A percentile compares a stretch with the other conserved stretches of the same genome.
Conservation (phyloP, 345 rosid species). For the Carallia pectinifolia region DNA sequence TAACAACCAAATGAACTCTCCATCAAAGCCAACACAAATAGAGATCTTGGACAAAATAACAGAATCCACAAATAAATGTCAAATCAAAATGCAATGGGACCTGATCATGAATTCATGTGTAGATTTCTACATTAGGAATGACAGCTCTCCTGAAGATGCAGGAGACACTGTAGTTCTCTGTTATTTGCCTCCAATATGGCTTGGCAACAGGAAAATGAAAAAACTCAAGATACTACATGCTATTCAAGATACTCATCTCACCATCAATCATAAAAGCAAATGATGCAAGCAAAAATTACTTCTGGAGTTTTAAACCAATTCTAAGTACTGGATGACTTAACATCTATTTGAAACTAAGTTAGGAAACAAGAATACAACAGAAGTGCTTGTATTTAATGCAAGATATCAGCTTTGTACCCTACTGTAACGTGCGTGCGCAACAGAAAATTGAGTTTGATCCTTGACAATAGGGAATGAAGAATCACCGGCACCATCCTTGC, state of each 20-base stretch:
- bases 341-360: conserved; percentile 6
- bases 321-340: neutral
- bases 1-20: neutral
- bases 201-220: too few species aligned
- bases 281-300: neutral
- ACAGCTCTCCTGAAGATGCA: neutral
- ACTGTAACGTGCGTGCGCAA: conserved; percentile 86
- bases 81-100: neutral
- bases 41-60: neutral
- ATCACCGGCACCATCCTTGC: conserved; percentile 89
- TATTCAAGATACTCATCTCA: neutral
- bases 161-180: neutral
- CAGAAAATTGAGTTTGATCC: conserved; percentile 82
- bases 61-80: neutral
- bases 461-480: conserved; percentile 89
- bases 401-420: conserved; percentile 53
- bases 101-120: neutral
- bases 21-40: neutral
- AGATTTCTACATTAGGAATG: neutral
- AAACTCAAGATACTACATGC: neutral
- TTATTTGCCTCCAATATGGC: neutral
- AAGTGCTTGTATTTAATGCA: neutral
- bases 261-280: neutral
- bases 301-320: neutral
- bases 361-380: neutral